Conservation (phyloP, 345 rosid genomes). For the Clausena lansium region DNA sequence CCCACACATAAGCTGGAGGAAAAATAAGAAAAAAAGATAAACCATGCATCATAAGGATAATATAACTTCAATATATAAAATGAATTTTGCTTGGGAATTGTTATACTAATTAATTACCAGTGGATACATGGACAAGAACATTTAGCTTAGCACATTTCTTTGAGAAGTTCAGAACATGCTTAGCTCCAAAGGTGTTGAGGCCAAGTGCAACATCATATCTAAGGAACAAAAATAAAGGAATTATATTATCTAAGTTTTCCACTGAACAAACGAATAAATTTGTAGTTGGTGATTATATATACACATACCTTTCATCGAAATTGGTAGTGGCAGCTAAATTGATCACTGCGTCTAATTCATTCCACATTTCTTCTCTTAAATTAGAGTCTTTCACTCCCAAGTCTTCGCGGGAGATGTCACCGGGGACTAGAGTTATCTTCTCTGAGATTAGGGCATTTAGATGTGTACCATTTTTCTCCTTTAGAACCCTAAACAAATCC, state of each 20-base stretch:
- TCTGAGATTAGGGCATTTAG: constrained; percentile 41
- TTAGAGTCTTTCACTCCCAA: constrained; percentile 42
- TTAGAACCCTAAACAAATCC: constrained; percentile 52
- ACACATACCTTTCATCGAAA: constrained; percentile 69
- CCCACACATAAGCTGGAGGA: constrained; percentile 60
- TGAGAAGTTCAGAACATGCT: constrained; percentile 39
- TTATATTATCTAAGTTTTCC: not conserved
- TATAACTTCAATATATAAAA: not conserved
- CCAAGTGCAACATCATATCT: constrained; percentile 66
- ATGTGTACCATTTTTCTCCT: constrained; percentile 36
- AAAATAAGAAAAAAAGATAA: not conserved
- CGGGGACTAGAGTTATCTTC: constrained; percentile 44
- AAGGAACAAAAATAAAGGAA: not conserved
- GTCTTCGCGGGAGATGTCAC: constrained; percentile 50
- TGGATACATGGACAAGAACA: constrained; percentile 58
- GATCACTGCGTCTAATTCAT: constrained; percentile 47
- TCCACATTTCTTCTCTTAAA: constrained; percentile 42
- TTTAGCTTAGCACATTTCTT: constrained; percentile 38
- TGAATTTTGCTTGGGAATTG: not conserved
- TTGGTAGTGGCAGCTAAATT: constrained; percentile 74
- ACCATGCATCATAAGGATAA: not conserved
- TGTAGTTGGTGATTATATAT: not conserved
- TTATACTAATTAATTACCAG: constrained; percentile 35
- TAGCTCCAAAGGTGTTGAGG: constrained; percentile 52
- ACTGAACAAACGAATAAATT: not conserved